Evolutionary conservation across 345 rosid species (phyloP).

Genomic region (Sonneratia caseolaris): DNA sequence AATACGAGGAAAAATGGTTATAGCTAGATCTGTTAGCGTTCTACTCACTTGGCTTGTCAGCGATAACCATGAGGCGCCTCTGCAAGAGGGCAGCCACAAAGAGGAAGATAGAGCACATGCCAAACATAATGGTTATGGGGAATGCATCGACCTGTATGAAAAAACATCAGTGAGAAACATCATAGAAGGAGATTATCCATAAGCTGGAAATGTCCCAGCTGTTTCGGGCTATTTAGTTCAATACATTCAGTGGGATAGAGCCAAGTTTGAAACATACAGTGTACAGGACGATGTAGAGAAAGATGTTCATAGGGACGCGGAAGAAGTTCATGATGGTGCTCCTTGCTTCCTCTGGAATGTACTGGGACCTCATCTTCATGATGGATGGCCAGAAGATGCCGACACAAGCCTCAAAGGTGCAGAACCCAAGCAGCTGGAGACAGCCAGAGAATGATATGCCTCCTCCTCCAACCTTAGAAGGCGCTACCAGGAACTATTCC

Average conservation of each 20-base stretch:
- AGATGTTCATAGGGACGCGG: constrained; percentile 88
- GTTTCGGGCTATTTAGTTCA: too few species aligned
- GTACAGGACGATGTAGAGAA: constrained; percentile 81
- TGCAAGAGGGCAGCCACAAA: constrained; percentile 77
- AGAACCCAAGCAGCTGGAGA: constrained; percentile 78
- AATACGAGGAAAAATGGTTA: background rate
- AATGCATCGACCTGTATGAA: constrained; percentile 72
- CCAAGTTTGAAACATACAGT: constrained; percentile 41
- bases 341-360: constrained; percentile 95
- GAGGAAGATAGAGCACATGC: constrained; percentile 97
- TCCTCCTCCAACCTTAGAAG: constrained; percentile 59
- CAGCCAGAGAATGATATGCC: constrained; percentile 63
- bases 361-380: constrained; percentile 98
- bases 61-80: constrained; percentile 66
- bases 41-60: constrained; percentile 71
- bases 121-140: constrained; percentile 91
- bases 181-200: background rate
- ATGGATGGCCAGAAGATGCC: constrained; percentile 98
- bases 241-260: background rate
- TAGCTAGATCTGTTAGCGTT: too few species aligned
- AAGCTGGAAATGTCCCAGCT: background rate
- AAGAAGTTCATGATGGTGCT: constrained; percentile 99
- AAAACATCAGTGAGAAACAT: constrained; percentile 8
- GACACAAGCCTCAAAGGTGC: constrained; percentile 83
- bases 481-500: constrained; percentile 59